These are phyloP conservation scores for Kwoniella shivajii DNA, from an alignment of 1,284 basidiomycete species.

Conservation along the genomic window DNA sequence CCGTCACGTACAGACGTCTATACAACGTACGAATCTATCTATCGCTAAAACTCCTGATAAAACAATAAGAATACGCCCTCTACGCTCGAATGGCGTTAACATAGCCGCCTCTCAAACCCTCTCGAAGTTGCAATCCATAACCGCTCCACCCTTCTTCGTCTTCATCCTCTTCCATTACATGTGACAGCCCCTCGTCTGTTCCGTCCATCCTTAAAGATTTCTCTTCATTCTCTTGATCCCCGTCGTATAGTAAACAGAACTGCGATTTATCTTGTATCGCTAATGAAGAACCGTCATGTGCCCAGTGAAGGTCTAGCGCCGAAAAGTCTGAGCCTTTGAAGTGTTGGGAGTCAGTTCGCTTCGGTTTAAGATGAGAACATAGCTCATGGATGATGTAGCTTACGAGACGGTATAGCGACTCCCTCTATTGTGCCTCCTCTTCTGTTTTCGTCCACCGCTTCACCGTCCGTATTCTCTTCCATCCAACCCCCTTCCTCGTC, in stretches of 20 bases:
- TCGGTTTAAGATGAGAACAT: too few relatives aligned
- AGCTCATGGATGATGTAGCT: constrained; percentile 1
- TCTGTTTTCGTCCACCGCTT: constrained; percentile 4
- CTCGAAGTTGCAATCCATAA: background rate
- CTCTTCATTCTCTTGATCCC: constrained; percentile 8
- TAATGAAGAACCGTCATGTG: constrained; percentile 40
- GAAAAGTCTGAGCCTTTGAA: constrained; percentile 26
- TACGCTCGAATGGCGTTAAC: background rate
- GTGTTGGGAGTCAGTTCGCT: background rate
- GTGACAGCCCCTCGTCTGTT: constrained; percentile 26
- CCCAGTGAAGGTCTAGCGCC: constrained; percentile 27
- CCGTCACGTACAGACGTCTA: background rate
- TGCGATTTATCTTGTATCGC: constrained; percentile 30
- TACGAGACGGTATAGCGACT: constrained; percentile 40
- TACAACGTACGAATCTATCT: background rate
- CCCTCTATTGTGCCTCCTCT: constrained; percentile 42
- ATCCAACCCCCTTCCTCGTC: constrained; percentile 39
- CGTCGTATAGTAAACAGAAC: constrained; percentile 47
- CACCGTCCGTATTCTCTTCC: constrained; percentile 18
- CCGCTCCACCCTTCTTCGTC: constrained; percentile 11
- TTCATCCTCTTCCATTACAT: constrained; percentile 30
- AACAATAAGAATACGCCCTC: background rate
- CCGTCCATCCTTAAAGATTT: constrained; percentile 4
- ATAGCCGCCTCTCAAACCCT: background rate
- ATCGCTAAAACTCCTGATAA: background rate